A percentile compares a stretch with the other conserved stretches of the same genome.
phyloP scores from a whole-genome alignment of 2,329 filamentous ascomycete genomes.

The Fusarium mangiferae region DNA sequence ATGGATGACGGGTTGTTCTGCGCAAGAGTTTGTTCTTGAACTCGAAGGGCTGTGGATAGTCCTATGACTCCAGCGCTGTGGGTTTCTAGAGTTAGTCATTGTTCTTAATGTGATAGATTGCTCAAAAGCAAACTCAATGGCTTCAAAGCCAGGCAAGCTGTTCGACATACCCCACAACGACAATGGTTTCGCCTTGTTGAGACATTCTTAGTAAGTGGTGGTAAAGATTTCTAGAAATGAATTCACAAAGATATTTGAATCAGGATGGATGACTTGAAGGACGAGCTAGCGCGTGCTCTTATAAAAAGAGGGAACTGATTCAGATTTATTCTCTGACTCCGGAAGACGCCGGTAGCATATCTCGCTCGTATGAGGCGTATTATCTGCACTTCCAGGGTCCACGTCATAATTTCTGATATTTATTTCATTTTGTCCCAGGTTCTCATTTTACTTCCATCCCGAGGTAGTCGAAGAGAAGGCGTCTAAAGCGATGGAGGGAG shows the following conservation, averaged over 20 bases:
- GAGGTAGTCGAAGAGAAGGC: background rate
- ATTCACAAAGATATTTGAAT: background rate
- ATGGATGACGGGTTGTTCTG: background rate
- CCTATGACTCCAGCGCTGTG: background rate
- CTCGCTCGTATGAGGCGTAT: background rate
- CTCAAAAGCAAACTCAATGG: no score
- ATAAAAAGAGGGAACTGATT: background rate
- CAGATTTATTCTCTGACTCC: no score
- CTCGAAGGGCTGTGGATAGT: background rate
- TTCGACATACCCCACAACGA: background rate
- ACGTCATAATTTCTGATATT: background rate
- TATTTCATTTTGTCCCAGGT: background rate
- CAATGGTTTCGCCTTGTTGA: background rate
- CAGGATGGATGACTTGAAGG: fast-evolving
- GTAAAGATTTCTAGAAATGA: fast-evolving
- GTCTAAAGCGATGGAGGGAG: background rate
- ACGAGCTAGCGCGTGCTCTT: fast-evolving
- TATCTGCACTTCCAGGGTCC: no score
- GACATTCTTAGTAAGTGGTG: background rate
- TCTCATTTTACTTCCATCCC: background rate
- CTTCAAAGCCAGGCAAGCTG: background rate
- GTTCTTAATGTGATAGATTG: background rate
- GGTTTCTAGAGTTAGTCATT: background rate
- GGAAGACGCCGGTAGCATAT: background rate
- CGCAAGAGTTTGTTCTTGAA: background rate